Evolutionary conservation across 257 asterid genomes (phyloP), one percentile per base, ranked within the genome.

Genomic region (Handroanthus guayacan): DNA sequence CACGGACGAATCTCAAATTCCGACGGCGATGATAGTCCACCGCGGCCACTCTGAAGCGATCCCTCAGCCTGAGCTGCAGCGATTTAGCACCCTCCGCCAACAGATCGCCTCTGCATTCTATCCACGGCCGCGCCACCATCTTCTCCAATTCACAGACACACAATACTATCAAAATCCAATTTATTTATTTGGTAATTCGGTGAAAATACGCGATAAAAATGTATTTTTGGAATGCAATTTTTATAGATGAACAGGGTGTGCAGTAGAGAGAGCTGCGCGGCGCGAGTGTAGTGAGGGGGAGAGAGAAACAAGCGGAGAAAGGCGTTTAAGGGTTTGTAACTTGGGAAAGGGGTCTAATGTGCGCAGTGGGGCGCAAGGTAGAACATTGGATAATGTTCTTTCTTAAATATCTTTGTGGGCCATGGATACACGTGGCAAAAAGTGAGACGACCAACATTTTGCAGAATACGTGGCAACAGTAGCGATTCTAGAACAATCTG

Each of bases 1-100:
- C 71, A 45, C 80, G 75, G 43, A 90, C 67, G 45, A 81, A 69
- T 72, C 67, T 84, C 48, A 81, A 81, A 64, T 66, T 60, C 55
- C 91, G 90, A 58, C 83, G 86, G 67, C 90, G 81, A 62, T 86
- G 96, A 62, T 81, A 82, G 71, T 82, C 88, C 38, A 92, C 97
- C 80, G 92, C 86, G 14, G 92, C 88, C 41, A 94, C 96, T 84
- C 98, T 85, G 62, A 92, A 86, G 17, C 97, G 96, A 31, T 88
- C 80, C 71, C 89, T 84, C 6, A 94, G 88, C 78, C 89, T 91
- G 48, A 89, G 82, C 87, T 89, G 90, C 67, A 94, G 82, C 56
- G 91, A 82, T 72, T 82, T 86, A 31, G 95, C 99, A 57, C 97
- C 91, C 67, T 94, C 97, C 75, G 85, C 86, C 78, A 91, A 81